Conservation (phyloP, 2,329 filamentous ascomycete genomes). For the Fusarium decemcellulare region DNA sequence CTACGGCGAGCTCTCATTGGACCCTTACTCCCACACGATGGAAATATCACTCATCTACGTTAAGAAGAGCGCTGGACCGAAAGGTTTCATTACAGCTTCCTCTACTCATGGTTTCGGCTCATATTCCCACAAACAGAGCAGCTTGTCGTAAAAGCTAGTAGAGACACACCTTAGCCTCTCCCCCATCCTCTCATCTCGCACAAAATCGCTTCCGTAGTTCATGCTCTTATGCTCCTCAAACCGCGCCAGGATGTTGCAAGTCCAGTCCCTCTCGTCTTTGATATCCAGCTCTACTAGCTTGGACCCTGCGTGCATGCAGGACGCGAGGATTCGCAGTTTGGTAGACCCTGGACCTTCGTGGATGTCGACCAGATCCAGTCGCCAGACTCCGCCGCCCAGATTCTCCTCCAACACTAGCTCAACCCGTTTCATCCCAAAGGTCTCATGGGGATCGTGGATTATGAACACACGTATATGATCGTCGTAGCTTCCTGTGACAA, state of each 20-base stretch:
- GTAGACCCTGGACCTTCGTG: conserved; percentile 44
- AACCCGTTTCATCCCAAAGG: conserved; percentile 58
- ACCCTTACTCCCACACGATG: too few species aligned
- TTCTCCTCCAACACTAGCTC: conserved; percentile 74
- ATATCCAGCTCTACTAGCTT: conserved; percentile 70
- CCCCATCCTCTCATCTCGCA: conserved; percentile 52
- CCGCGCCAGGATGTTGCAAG: conserved; percentile 74
- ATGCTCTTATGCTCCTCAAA: conserved; percentile 94
- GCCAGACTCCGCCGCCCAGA: conserved; percentile 89
- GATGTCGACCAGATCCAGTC: conserved; percentile 74
- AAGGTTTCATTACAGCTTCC: background rate
- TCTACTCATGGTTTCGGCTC: conserved; percentile 9
- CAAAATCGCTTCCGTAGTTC: conserved; percentile 90
- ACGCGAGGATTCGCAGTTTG: conserved; percentile 75
- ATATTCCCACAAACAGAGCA: conserved; percentile 76
- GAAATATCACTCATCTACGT: too few species aligned
- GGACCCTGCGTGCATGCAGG: conserved; percentile 93
- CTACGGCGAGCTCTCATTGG: too few species aligned
- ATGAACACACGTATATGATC: conserved; percentile 81
- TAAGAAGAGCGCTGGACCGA: too few species aligned
- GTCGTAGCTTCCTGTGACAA: conserved; percentile 94
- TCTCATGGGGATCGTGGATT: conserved; percentile 58
- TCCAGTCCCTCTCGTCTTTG: conserved; percentile 62
- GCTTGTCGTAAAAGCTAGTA: conserved; percentile 83
- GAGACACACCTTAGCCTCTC: conserved; percentile 68